phyloP scores from a whole-genome alignment of 2,329 filamentous ascomycete species.

The Apiospora saccharicola region DNA sequence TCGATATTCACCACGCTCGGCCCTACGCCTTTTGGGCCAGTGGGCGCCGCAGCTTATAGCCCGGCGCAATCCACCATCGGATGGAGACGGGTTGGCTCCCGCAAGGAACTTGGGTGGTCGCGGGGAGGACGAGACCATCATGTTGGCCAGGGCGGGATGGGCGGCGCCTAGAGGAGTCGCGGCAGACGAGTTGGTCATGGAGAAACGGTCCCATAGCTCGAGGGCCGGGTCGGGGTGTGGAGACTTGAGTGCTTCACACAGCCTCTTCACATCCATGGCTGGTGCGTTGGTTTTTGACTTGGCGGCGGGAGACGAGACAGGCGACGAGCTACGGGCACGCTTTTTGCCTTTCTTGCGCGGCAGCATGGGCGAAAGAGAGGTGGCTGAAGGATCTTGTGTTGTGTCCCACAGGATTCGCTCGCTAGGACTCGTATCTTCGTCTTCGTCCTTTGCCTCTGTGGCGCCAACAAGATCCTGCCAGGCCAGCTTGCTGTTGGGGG shows the following conservation, averaged over 20 bases:
- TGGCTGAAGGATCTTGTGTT: slow-evolving; percentile 50
- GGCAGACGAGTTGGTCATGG: slow-evolving; percentile 54
- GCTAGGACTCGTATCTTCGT: slow-evolving; percentile 61
- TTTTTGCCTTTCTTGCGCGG: slow-evolving; percentile 64
- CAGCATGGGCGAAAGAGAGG: slow-evolving; percentile 56
- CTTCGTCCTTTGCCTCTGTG: slow-evolving; percentile 50
- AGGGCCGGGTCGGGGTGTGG: slow-evolving; percentile 75
- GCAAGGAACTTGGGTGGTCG: slow-evolving; percentile 58
- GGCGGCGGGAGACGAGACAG: slow-evolving; percentile 69
- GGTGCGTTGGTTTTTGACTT: slow-evolving; percentile 52
- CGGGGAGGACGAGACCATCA: slow-evolving; percentile 76
- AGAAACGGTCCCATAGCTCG: slow-evolving; percentile 81
- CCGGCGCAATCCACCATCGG: slow-evolving; percentile 62
- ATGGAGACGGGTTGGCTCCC: slow-evolving; percentile 38
- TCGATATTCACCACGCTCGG: slow-evolving; percentile 55
- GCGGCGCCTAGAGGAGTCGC: slow-evolving; percentile 52
- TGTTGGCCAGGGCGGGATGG: slow-evolving; percentile 67
- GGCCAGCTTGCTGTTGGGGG: slow-evolving; percentile 58
- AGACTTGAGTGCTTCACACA: slow-evolving; percentile 67
- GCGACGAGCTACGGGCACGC: slow-evolving; percentile 77
- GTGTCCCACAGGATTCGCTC: slow-evolving; percentile 70
- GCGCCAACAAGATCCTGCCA: slow-evolving; percentile 66
- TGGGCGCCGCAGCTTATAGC: slow-evolving; percentile 74
- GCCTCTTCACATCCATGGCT: slow-evolving; percentile 63
- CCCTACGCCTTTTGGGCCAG: slow-evolving; percentile 74